Conservation (phyloP, 2,329 filamentous ascomycete species). For the Hypomyces rosellus region DNA sequence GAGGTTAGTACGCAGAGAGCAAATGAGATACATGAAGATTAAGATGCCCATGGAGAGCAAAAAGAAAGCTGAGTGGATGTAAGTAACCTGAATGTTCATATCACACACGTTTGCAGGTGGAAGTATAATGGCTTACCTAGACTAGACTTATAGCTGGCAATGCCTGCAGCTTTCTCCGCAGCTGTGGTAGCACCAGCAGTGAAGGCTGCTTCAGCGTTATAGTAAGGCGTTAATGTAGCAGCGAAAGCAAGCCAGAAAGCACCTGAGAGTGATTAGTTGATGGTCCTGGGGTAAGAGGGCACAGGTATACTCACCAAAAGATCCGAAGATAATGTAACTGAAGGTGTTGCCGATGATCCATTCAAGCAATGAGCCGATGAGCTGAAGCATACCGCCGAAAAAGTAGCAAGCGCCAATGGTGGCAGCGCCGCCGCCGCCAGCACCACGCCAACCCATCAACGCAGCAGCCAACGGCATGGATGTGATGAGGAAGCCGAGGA, state of each 20-base stretch:
- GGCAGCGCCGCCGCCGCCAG: conserved; percentile 35
- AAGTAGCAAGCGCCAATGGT: conserved; percentile 38
- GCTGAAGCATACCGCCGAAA: conserved; percentile 41
- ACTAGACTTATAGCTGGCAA: not conserved
- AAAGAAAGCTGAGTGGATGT: conserved; percentile 41
- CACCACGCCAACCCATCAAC: conserved; percentile 44
- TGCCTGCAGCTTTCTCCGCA: not conserved
- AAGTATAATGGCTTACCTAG: not conserved
- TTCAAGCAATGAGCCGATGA: conserved; percentile 42
- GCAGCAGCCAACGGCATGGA: conserved; percentile 20
- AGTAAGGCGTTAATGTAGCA: not conserved
- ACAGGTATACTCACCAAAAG: not conserved
- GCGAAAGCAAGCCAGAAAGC: not conserved
- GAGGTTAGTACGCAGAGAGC: conserved; percentile 60
- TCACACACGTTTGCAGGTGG: too few species aligned
- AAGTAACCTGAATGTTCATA: too few species aligned
- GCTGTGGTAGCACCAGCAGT: not conserved
- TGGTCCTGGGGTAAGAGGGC: too few species aligned
- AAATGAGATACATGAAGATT: conserved; percentile 57
- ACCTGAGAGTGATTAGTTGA: too few species aligned
- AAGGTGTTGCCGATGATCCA: conserved; percentile 49
- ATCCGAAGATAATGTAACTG: conserved; percentile 43
- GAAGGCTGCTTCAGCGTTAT: not conserved
- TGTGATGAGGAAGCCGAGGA: conserved; percentile 1
- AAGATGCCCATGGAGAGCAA: conserved; percentile 55